Conservation (phyloP, 805 yeast genomes). For the Barnettozyma wickerhamii region DNA sequence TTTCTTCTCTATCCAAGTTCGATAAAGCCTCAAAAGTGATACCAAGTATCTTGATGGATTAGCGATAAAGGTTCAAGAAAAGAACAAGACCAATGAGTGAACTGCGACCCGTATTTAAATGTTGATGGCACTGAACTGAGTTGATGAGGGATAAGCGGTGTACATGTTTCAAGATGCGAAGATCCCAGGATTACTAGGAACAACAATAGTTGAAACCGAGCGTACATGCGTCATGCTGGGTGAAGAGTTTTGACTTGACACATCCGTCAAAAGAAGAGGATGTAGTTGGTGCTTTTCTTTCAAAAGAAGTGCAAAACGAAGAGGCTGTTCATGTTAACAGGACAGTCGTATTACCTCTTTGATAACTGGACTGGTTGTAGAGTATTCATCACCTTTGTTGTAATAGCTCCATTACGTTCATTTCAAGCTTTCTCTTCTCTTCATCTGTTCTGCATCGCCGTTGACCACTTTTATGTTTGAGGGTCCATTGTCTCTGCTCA, state of each 20-base stretch:
- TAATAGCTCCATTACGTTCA: too few relatives aligned
- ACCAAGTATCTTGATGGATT: too few relatives aligned
- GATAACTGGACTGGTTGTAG: too few relatives aligned
- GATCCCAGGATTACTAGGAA: not conserved
- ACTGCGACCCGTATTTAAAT: not conserved
- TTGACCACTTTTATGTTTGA: not conserved
- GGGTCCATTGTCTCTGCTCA: constrained; percentile 14
- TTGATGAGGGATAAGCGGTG: not conserved
- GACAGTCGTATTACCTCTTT: too few relatives aligned
- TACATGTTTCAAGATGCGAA: not conserved
- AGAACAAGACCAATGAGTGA: not conserved
- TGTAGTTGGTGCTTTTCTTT: too few relatives aligned
- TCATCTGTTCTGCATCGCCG: not conserved
- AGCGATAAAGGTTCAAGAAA: not conserved
- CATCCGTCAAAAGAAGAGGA: too few relatives aligned
- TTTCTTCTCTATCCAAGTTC: too few relatives aligned
- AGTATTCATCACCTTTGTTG: too few relatives aligned
- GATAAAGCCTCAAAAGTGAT: too few relatives aligned
- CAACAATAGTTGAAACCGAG: not conserved
- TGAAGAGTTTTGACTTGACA: too few relatives aligned
- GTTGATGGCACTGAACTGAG: not conserved
- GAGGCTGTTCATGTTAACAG: too few relatives aligned
- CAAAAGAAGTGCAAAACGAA: too few relatives aligned
- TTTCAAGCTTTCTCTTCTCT: not conserved
- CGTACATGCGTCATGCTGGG: not conserved